Conservation (phyloP, 1,284 basidiomycete genomes). For the Boletus nobilissimus region DNA sequence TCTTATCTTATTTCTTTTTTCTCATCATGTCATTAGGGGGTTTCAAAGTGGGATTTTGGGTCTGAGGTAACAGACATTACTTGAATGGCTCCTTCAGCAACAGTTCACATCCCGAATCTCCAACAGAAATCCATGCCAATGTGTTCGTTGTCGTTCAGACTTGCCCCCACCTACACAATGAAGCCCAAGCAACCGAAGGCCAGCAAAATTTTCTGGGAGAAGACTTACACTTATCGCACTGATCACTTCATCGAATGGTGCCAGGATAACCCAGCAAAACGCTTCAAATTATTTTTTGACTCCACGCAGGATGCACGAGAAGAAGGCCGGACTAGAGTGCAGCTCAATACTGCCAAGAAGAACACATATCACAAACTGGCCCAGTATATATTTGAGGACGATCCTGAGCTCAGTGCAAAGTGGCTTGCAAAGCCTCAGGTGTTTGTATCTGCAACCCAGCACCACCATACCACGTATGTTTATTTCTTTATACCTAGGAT, state of each 20-base stretch:
- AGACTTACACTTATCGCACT: background rate
- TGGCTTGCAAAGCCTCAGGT: background rate
- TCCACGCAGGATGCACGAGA: background rate
- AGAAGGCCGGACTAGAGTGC: background rate
- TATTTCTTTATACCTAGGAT: too few species aligned
- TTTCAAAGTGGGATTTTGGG: too few species aligned
- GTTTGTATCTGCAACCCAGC: background rate
- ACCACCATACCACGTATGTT: background rate
- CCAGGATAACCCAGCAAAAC: background rate
- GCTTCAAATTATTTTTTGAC: background rate
- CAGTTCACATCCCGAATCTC: too few species aligned
- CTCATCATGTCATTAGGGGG: too few species aligned
- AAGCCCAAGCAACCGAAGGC: too few species aligned
- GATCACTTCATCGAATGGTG: background rate
- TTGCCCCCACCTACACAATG: too few species aligned
- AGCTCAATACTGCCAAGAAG: background rate
- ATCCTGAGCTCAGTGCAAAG: too few species aligned
- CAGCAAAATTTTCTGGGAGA: background rate
- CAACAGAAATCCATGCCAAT: too few species aligned
- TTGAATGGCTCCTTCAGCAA: too few species aligned
- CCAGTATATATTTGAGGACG: background rate
- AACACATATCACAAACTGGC: background rate
- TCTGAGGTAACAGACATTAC: too few species aligned
- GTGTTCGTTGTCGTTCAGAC: too few species aligned
- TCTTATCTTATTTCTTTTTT: too few species aligned